Evolutionary conservation across 345 rosid species (phyloP).

Genomic region (Dipteronia dyeriana): DNA sequence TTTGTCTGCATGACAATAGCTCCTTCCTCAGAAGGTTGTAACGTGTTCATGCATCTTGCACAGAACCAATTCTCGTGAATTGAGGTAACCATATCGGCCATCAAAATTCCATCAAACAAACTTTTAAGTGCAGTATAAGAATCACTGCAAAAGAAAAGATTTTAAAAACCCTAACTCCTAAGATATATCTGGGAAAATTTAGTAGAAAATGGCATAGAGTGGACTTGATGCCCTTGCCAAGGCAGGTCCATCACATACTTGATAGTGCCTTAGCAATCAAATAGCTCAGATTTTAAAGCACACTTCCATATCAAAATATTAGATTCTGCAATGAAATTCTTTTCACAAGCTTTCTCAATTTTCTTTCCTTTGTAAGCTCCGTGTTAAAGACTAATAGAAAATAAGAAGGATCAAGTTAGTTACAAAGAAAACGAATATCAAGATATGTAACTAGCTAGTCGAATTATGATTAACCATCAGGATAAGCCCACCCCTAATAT

Average conservation of each 20-base stretch:
- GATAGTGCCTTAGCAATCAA: neutral
- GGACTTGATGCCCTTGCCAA: neutral
- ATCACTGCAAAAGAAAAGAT: neutral
- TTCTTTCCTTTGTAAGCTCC: neutral
- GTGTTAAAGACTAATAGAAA: neutral
- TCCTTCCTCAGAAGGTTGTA: conserved; percentile 77
- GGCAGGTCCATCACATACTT: neutral
- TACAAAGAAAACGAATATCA: neutral
- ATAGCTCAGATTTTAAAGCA: neutral
- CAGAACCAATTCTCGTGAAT: conserved; percentile 78
- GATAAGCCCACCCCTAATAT: neutral
- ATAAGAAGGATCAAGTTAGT: neutral
- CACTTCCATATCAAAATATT: neutral
- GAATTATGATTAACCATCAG: neutral
- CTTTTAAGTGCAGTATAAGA: neutral
- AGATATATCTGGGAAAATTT: neutral
- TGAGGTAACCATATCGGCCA: conserved; percentile 71
- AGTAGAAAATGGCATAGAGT: neutral
- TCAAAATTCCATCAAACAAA: conserved; percentile 12
- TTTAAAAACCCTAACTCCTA: too few relatives aligned
- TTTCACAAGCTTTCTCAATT: neutral
- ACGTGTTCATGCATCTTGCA: conserved; percentile 72
- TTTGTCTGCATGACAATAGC: conserved; percentile 74
- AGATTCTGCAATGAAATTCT: neutral
- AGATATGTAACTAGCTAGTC: neutral